phyloP scores from a whole-genome alignment of 2,329 filamentous ascomycete genomes.

The Penicillium fuscoglaucum region DNA sequence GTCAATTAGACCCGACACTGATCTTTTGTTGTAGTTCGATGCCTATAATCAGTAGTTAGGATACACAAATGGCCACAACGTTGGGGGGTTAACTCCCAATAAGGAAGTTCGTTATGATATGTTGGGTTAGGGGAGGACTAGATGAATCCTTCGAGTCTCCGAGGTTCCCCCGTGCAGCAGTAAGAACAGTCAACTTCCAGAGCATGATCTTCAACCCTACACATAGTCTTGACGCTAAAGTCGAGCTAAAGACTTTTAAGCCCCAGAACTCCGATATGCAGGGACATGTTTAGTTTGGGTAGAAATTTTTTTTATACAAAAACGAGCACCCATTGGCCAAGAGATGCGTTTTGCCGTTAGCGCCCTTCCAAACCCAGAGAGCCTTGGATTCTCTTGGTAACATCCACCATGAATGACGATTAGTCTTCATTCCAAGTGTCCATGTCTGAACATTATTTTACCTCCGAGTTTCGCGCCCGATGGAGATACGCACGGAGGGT shows the following conservation, averaged over 20 bases:
- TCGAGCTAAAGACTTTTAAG: background rate
- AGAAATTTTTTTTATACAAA: background rate
- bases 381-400: background rate
- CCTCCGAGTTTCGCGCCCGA: slow-evolving; percentile 19
- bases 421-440: slow-evolving; percentile 10
- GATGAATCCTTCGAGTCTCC: background rate
- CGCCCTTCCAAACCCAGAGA: slow-evolving; percentile 1
- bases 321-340: background rate
- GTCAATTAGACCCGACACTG: background rate
- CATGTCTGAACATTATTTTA: slow-evolving; percentile 27
- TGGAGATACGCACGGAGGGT: slow-evolving; percentile 32
- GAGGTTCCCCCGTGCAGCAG: background rate
- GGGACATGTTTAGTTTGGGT: background rate
- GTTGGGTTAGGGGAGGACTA: background rate
- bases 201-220: background rate
- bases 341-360: background rate
- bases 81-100: background rate
- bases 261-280: too few species aligned
- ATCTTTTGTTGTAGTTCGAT: background rate
- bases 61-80: background rate
- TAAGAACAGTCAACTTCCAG: background rate
- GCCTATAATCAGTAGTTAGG: background rate
- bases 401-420: slow-evolving; percentile 2
- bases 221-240: background rate
- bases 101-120: background rate